Conservation (phyloP, 257 asterid genomes). For the Solanum chilense region DNA sequence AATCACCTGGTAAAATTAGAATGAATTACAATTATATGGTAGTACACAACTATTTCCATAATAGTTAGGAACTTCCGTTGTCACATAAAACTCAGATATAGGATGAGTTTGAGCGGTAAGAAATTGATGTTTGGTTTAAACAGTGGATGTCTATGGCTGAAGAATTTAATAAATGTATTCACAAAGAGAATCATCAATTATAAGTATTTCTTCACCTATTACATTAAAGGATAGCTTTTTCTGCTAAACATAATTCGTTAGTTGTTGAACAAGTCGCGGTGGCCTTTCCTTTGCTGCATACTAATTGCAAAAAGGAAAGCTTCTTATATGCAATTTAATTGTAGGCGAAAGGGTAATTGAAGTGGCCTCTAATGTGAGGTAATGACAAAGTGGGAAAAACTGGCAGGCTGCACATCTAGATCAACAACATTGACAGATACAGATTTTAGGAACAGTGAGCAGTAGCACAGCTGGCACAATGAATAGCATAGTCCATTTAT, state of each 20-base stretch:
- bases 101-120: neutral
- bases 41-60: neutral
- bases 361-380: neutral
- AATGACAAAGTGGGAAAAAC: neutral
- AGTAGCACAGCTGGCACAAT: conserved; percentile 29
- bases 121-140: neutral
- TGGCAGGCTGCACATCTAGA: neutral
- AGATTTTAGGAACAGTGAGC: conserved; percentile 11
- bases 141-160: neutral
- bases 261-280: neutral
- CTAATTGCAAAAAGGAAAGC: neutral
- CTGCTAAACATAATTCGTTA: neutral
- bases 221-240: neutral
- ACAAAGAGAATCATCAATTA: neutral
- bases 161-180: neutral
- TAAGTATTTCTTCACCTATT: neutral
- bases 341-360: neutral
- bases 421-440: neutral
- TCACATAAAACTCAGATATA: neutral
- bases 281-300: neutral
- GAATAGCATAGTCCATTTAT: conserved; percentile 12
- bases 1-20: conserved; percentile 47
- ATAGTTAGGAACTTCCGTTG: neutral
- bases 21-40: neutral
- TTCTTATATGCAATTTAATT: neutral